These are phyloP conservation scores for Calycina herbarum DNA, from an alignment of 2,329 filamentous ascomycete species.

Conservation along the genomic window DNA sequence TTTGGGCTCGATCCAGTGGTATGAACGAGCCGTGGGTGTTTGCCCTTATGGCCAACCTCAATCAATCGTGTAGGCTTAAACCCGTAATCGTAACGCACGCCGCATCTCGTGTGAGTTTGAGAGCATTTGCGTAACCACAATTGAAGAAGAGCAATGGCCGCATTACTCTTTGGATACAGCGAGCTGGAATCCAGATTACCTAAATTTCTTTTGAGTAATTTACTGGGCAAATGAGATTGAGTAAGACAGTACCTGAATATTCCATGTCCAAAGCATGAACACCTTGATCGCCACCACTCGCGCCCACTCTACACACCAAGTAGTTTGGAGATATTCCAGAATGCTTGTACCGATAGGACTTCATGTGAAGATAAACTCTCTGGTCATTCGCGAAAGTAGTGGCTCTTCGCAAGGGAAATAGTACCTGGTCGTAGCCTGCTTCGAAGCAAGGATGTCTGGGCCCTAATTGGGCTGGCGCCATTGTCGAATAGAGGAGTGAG, in stretches of 20 bases:
- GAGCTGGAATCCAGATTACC: slow-evolving; percentile 14
- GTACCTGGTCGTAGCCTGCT: slow-evolving; percentile 1
- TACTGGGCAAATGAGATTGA: background rate
- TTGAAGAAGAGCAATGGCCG: slow-evolving; percentile 8
- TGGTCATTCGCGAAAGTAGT: background rate
- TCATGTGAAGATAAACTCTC: slow-evolving; percentile 4
- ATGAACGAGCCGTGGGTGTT: background rate
- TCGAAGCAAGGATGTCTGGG: slow-evolving; percentile 1
- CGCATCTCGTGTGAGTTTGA: slow-evolving; percentile 16
- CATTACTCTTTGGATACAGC: slow-evolving; percentile 14
- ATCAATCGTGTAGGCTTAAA: slow-evolving; percentile 23
- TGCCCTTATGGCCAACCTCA: slow-evolving; percentile 17
- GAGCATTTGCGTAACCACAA: slow-evolving; percentile 20
- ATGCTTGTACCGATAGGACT: background rate
- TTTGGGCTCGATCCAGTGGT: background rate
- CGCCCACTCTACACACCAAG: slow-evolving; percentile 17
- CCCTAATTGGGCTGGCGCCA: background rate
- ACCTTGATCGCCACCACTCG: slow-evolving; percentile 7
- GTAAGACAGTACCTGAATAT: slow-evolving; percentile 16
- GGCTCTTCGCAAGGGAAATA: background rate
- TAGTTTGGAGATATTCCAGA: slow-evolving; percentile 5
- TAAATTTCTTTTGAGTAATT: background rate
- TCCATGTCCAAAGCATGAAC: slow-evolving; percentile 16
- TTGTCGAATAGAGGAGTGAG: slow-evolving; percentile 10
- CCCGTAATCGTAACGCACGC: slow-evolving; percentile 15